Evolutionary conservation across 306 rosid species (phyloP).

Genomic region (Lablab purpureus): DNA sequence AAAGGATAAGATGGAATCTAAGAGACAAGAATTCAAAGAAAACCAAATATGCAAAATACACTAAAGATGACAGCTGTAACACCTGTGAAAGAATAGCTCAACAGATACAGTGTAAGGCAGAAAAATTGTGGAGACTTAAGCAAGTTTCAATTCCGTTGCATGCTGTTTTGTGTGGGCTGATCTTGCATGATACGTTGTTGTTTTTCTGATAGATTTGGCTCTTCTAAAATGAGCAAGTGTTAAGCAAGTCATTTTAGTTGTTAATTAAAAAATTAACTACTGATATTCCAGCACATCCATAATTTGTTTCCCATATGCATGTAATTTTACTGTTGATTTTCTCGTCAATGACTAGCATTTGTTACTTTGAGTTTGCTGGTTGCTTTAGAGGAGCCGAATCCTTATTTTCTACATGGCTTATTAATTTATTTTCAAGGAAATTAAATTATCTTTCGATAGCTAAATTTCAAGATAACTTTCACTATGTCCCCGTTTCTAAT

Average conservation of each 20-base stretch:
- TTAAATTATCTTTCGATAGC: not conserved
- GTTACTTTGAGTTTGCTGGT: not conserved
- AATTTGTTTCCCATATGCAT: not conserved
- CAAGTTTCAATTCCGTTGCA: too few relatives aligned
- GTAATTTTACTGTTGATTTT: not conserved
- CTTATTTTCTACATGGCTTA: not conserved
- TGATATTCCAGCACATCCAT: not conserved
- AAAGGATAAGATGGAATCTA: too few relatives aligned
- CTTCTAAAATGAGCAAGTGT: not conserved
- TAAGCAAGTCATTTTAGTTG: not conserved
- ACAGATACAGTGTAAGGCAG: too few relatives aligned
- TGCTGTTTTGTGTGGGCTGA: too few relatives aligned
- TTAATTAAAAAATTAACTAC: not conserved
- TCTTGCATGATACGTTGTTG: too few relatives aligned
- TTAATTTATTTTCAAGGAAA: not conserved
- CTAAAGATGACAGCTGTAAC: too few relatives aligned
- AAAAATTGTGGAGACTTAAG: too few relatives aligned
- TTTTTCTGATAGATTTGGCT: not conserved
- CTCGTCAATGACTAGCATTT: not conserved
- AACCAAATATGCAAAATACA: too few relatives aligned
- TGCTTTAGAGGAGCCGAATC: not conserved
- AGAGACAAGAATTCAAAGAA: too few relatives aligned
- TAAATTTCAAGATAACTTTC: slow-evolving; percentile 31
- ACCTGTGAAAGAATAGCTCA: too few relatives aligned
- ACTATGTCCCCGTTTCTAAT: not conserved